Percentiles rank a stretch among this genome's conserved stretches.
Conservation (phyloP, 192 early-diverging fungal genomes). For the Backusella psychrophila region DNA sequence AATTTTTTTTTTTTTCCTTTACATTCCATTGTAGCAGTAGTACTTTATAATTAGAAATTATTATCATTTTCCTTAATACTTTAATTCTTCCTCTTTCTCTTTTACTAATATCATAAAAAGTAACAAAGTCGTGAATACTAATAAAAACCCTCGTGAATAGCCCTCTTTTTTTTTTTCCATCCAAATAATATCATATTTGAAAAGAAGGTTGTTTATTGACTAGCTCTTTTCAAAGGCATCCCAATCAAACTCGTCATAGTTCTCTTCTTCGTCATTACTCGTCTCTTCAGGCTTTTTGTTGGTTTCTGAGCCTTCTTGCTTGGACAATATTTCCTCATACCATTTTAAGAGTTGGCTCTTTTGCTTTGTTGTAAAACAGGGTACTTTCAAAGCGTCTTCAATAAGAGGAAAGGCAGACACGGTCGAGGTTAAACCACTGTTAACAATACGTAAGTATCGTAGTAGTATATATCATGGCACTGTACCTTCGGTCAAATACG, state of each 20-base stretch:
- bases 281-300: background rate
- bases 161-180: background rate
- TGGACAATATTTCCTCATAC: constrained; percentile 36
- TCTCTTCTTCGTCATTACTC: background rate
- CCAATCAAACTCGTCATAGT: constrained; percentile 35
- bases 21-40: background rate
- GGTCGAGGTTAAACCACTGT: background rate
- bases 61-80: background rate
- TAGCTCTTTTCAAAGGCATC: constrained; percentile 32
- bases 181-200: background rate
- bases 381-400: constrained; percentile 40
- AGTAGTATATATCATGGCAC: background rate
- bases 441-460: background rate
- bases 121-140: background rate
- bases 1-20: background rate
- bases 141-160: background rate
- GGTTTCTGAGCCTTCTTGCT: constrained; percentile 7
- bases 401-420: constrained; percentile 33
- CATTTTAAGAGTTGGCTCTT: constrained; percentile 33
- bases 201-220: background rate
- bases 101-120: background rate
- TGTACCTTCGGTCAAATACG: constrained; percentile 22
- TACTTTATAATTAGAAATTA: background rate
- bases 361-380: constrained; percentile 41
- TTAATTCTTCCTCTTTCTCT: background rate